These are phyloP conservation scores for Clitocybe nebularis DNA, from an alignment of 1,284 basidiomycete species.

Conservation along the genomic window DNA sequence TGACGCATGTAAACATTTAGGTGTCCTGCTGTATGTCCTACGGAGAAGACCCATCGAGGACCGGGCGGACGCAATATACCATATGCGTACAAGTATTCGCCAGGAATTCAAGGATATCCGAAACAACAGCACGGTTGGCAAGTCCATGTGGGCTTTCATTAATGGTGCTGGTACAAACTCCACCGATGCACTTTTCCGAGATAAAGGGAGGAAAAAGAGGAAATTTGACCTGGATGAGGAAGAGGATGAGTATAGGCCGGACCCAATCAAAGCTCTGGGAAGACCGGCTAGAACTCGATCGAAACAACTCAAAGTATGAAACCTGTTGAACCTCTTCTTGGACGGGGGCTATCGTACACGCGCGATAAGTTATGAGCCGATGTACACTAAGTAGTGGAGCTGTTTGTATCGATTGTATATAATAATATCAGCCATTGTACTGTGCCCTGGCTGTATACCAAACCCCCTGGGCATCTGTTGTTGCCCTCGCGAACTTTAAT, in stretches of 20 bases:
- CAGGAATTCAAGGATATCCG: slow-evolving; percentile 55
- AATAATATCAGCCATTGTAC: slow-evolving; percentile 34
- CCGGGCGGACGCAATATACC: slow-evolving; percentile 46
- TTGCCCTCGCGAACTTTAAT: slow-evolving; percentile 78
- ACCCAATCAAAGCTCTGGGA: slow-evolving; percentile 32
- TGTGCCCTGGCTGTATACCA: slow-evolving; percentile 69
- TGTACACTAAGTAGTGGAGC: neutral
- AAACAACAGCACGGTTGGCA: slow-evolving; percentile 49
- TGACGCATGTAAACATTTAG: slow-evolving; percentile 26
- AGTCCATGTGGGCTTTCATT: slow-evolving; percentile 54
- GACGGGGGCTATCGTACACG: neutral
- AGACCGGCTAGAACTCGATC: slow-evolving; percentile 35
- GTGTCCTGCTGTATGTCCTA: slow-evolving; percentile 54
- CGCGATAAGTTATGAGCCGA: too few species aligned
- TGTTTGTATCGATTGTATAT: neutral
- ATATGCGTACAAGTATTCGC: slow-evolving; percentile 52
- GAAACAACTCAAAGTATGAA: slow-evolving; percentile 14
- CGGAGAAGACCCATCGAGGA: slow-evolving; percentile 34
- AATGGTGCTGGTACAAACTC: slow-evolving; percentile 30
- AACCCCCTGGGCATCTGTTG: slow-evolving; percentile 62
- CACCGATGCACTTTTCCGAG: slow-evolving; percentile 10
- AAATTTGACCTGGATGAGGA: slow-evolving; percentile 25
- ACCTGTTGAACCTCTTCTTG: too few species aligned
- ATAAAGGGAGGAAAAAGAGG: slow-evolving; percentile 30
- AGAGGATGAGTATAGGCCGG: slow-evolving; percentile 46